phyloP scores from a whole-genome alignment of 2,329 filamentous ascomycete species.

The Aspergillus caelatus region DNA sequence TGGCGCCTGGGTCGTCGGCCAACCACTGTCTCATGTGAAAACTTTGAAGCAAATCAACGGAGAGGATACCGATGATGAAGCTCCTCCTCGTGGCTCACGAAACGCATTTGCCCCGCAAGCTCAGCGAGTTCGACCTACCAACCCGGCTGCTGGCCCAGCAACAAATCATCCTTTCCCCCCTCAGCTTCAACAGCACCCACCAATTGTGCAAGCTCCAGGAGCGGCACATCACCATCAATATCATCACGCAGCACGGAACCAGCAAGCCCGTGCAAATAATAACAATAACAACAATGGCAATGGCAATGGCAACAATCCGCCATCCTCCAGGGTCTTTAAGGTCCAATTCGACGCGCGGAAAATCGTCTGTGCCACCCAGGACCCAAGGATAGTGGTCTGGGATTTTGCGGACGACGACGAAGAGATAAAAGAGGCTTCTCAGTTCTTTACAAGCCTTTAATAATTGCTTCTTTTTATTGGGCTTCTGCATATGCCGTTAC shows the following conservation, averaged over 20 bases:
- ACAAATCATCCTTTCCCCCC: neutral
- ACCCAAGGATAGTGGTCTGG: constrained; percentile 91
- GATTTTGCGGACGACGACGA: constrained; percentile 89
- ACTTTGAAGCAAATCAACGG: neutral
- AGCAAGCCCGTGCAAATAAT: neutral
- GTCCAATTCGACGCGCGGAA: constrained; percentile 91
- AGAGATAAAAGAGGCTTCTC: constrained; percentile 75
- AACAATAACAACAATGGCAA: neutral
- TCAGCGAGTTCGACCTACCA: neutral
- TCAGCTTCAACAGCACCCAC: neutral
- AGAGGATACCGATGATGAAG: neutral
- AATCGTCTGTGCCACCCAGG: constrained; percentile 93
- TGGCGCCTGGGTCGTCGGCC: constrained; percentile 79
- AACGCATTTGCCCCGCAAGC: constrained; percentile 20
- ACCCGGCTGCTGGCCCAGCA: neutral
- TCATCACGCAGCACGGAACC: neutral
- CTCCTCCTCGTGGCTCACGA: neutral
- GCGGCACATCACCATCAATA: neutral
- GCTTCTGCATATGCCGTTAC: neutral
- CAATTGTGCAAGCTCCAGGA: neutral
- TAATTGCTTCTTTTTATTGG: neutral
- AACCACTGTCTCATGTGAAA: constrained; percentile 55
- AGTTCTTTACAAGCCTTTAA: constrained; percentile 67
- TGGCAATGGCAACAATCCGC: constrained; percentile 16
- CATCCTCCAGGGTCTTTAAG: constrained; percentile 79